These are phyloP conservation scores for Colletotrichum tropicale DNA, from an alignment of 2,329 filamentous ascomycete genomes.

Conservation along the genomic window DNA sequence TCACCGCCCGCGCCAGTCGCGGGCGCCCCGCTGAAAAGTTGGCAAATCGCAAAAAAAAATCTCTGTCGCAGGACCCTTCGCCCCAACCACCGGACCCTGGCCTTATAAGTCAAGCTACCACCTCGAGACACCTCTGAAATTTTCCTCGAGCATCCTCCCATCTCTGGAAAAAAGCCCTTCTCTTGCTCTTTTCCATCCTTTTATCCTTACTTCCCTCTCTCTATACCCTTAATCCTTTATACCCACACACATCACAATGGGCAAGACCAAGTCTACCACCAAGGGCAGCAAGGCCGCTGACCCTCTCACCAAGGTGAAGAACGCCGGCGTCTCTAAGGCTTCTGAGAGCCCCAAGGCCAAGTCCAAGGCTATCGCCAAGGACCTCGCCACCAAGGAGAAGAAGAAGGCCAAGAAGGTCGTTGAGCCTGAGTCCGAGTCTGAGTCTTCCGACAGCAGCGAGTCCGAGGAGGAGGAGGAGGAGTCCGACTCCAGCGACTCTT, in stretches of 20 bases:
- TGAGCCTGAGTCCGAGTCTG: slow-evolving; percentile 34
- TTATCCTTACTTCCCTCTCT: neutral
- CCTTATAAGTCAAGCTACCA: slow-evolving; percentile 19
- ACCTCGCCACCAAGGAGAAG: slow-evolving; percentile 56
- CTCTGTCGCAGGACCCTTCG: slow-evolving; percentile 19
- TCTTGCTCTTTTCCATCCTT: neutral
- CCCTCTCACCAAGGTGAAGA: slow-evolving; percentile 63
- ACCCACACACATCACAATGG: slow-evolving; percentile 42
- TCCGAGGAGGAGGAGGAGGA: slow-evolving; percentile 13
- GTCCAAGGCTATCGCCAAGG: slow-evolving; percentile 71
- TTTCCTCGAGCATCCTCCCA: slow-evolving; percentile 6
- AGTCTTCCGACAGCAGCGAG: slow-evolving; percentile 19
- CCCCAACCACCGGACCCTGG: slow-evolving; percentile 19
- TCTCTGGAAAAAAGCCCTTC: slow-evolving; percentile 13
- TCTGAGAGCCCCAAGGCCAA: slow-evolving; percentile 68
- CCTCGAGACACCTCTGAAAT: neutral
- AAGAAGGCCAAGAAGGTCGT: slow-evolving; percentile 46
- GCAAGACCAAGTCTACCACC: slow-evolving; percentile 68
- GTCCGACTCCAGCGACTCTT: slow-evolving; percentile 26
- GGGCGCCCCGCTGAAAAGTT: slow-evolving; percentile 17
- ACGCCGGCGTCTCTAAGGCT: slow-evolving; percentile 70
- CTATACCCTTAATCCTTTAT: neutral
- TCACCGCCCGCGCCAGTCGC: slow-evolving; percentile 16
- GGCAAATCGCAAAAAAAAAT: slow-evolving; percentile 22
- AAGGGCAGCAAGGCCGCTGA: slow-evolving; percentile 53